A percentile compares a stretch with the other conserved stretches of the same genome.
These are phyloP conservation scores for Penicillium verrucosum DNA, from an alignment of 2,329 filamentous ascomycete genomes.

Conservation along the genomic window DNA sequence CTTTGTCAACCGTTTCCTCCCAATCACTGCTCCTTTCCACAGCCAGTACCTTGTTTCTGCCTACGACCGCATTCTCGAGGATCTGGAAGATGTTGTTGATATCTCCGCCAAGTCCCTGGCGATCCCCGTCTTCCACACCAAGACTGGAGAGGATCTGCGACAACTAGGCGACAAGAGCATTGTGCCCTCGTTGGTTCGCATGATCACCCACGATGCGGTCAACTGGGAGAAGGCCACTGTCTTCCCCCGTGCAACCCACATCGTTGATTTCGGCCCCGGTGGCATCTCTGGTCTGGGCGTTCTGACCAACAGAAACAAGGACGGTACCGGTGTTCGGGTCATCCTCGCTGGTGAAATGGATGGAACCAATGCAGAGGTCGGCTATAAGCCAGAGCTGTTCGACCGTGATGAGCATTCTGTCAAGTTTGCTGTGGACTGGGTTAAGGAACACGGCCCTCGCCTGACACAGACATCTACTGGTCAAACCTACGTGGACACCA, in stretches of 20 bases:
- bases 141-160: constrained; percentile 80
- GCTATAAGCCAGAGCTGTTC: constrained; percentile 97
- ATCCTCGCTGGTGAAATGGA: constrained; percentile 93
- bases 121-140: constrained; percentile 87
- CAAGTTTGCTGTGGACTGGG: constrained; percentile 94
- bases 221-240: constrained; percentile 95
- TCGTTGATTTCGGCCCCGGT: constrained; percentile 93
- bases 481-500: constrained; percentile 90
- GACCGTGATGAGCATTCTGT: constrained; percentile 94
- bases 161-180: constrained; percentile 69
- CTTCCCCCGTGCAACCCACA: constrained; percentile 87
- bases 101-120: constrained; percentile 71
- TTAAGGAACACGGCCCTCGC: constrained; percentile 92
- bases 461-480: constrained; percentile 86
- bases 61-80: constrained; percentile 76
- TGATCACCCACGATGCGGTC: constrained; percentile 92
- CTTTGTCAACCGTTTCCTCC: constrained; percentile 94
- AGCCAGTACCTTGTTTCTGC: constrained; percentile 88
- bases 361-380: constrained; percentile 83
- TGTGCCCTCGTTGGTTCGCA: constrained; percentile 78
- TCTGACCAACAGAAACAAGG: constrained; percentile 97
- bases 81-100: constrained; percentile 76
- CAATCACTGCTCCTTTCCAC: constrained; percentile 97
- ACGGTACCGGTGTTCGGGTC: constrained; percentile 93
- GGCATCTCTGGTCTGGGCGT: constrained; percentile 95